Evolutionary conservation across 257 asterid genomes (phyloP).

Genomic region (Euphrasia confusa): DNA sequence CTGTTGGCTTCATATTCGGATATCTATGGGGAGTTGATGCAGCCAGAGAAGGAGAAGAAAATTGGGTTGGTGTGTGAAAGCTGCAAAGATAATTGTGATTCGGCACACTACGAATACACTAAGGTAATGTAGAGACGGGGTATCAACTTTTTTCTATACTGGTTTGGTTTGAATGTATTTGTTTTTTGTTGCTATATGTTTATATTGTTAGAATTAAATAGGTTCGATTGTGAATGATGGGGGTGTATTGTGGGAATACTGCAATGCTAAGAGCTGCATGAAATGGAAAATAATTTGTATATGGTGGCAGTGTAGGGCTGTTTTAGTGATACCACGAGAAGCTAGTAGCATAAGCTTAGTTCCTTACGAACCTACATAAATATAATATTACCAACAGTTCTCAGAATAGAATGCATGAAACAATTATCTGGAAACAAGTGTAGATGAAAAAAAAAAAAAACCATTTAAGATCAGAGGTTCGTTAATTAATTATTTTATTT

Average conservation of each 20-base stretch:
- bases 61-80: conserved; percentile 47
- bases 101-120: conserved; percentile 36
- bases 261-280: background rate
- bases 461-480: conserved; percentile 4
- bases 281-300: background rate
- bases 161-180: conserved; percentile 17
- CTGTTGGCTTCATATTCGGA: conserved; percentile 79
- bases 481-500: background rate
- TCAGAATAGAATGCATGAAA: background rate
- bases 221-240: conserved; percentile 1
- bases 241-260: background rate
- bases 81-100: conserved; percentile 61
- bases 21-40: conserved; percentile 59
- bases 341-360: conserved; percentile 7
- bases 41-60: conserved; percentile 36
- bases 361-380: background rate
- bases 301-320: background rate
- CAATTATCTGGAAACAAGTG: background rate
- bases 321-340: background rate
- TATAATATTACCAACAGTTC: conserved; percentile 6
- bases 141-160: background rate
- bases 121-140: conserved; percentile 43
- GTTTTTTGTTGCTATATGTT: conserved; percentile 1
- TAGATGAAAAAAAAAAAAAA: conserved; percentile 17
- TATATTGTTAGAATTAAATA: background rate